Base-by-base conservation (phyloP, 441 rosid species). In the Pelargonium australe region DNA sequence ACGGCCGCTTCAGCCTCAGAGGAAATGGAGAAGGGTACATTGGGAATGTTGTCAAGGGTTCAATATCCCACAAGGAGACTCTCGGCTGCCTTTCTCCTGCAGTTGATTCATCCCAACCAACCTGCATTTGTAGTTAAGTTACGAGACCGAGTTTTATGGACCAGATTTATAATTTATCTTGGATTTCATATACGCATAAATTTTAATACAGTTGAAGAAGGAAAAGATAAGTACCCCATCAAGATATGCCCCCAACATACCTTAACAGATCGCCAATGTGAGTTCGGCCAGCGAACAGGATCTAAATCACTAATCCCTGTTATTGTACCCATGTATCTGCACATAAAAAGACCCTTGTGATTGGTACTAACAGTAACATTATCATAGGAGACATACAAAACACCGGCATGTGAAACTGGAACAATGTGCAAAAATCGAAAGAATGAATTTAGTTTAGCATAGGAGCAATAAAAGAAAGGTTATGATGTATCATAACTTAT, bases 21-120 rank as follows among this genome's bases (percentile, higher is more conserved):
- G 98, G 91, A 72, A 92, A 95, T 40, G 94, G 96, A 71, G 99
- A 87, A 0, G 98, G 95, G 75, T 95, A 95, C 96, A 88, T 95
- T 0, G 98, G 99, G 76, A 95, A 95, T 41, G 99, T 95, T 43
- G 97, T 85, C 70, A 95, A 75, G 16, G 99, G 99, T 76, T 95
- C 99, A 73, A 95, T 90, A 83, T 95, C 98, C 99, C 99, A 95
- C 16, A 95, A 74, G 25, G 99, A 95, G 63, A 95, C 99, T 73
- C 99, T 83, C 4, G 96, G 99, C 75, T 95, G 99, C 85, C 94
- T 89, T 79, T 95, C 99, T 40, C 98, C 99, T 40, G 97, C 98
- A 2, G 98, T 89, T 45, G 99, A 95, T 75, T 95, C 99, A 73
- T 95, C 99, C 99, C 99, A 95, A 40, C 99, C 99, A 73, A 95